These are phyloP conservation scores for Aspergillus transmontanensis DNA, from an alignment of 2,329 filamentous ascomycete species.

Conservation along the genomic window DNA sequence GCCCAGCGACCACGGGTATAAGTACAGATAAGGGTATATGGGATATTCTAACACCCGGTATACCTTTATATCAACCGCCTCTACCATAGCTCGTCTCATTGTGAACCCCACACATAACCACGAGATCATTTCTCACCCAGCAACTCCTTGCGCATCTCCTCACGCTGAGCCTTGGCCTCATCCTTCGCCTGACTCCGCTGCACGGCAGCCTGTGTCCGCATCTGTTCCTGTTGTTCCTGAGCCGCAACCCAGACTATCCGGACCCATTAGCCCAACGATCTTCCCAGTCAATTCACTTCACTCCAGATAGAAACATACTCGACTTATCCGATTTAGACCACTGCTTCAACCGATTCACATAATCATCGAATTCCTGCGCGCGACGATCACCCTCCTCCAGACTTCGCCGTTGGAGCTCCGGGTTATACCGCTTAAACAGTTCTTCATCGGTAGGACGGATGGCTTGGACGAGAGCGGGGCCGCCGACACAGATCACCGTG, in stretches of 20 bases:
- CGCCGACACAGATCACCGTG: slow-evolving; percentile 72
- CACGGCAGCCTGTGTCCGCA: slow-evolving; percentile 28
- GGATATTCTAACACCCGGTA: not conserved
- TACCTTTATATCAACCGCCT: not conserved
- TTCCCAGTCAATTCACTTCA: not conserved
- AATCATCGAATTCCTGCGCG: slow-evolving; percentile 86
- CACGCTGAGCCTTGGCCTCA: slow-evolving; percentile 36
- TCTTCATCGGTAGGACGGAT: slow-evolving; percentile 80
- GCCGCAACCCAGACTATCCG: slow-evolving; percentile 43
- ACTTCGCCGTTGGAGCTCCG: slow-evolving; percentile 86
- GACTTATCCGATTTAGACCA: slow-evolving; percentile 90
- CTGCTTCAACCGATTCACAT: slow-evolving; percentile 80
- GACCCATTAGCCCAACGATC: not conserved
- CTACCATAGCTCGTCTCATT: not conserved
- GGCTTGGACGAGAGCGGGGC: slow-evolving; percentile 79
- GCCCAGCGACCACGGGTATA: slow-evolving; percentile 4
- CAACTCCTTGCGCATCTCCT: slow-evolving; percentile 45
- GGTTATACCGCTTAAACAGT: slow-evolving; percentile 86
- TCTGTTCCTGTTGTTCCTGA: slow-evolving; percentile 38
- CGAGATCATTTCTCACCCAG: slow-evolving; percentile 34
- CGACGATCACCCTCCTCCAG: slow-evolving; percentile 75
- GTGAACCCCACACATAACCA: not conserved
- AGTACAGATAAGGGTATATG: slow-evolving; percentile 9
- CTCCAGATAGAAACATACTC: slow-evolving; percentile 56
- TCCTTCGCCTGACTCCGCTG: slow-evolving; percentile 31